Evolutionary conservation across 805 yeast genomes (phyloP).

Genomic region (Yarrowia sp.): DNA sequence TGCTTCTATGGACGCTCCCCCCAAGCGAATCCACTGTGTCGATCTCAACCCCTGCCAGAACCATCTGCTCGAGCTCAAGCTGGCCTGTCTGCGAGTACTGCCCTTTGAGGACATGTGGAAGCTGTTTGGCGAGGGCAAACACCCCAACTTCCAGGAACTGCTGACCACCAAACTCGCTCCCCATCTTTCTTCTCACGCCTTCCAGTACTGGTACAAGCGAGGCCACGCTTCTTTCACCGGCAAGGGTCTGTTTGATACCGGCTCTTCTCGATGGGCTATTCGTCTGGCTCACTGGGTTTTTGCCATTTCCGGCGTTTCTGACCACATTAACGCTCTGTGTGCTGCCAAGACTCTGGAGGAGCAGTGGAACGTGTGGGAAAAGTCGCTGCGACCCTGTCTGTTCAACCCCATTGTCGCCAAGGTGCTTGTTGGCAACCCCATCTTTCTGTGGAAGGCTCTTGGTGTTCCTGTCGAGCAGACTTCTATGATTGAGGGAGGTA

Average conservation of each 20-base stretch:
- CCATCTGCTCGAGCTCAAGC: constrained; percentile 72
- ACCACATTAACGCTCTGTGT: constrained; percentile 55
- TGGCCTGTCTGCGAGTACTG: constrained; percentile 63
- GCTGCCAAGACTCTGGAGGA: constrained; percentile 54
- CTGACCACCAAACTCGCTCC: constrained; percentile 58
- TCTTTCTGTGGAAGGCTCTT: constrained; percentile 83
- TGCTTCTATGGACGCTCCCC: constrained; percentile 68
- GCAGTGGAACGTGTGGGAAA: constrained; percentile 63
- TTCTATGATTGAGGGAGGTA: constrained; percentile 69
- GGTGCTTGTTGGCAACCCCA: constrained; percentile 70
- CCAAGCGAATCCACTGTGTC: constrained; percentile 76
- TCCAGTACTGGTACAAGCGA: constrained; percentile 72
- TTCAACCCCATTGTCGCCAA: constrained; percentile 67
- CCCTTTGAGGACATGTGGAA: constrained; percentile 63
- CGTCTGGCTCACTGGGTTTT: constrained; percentile 63
- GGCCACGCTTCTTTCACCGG: constrained; percentile 63
- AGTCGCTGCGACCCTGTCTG: constrained; percentile 60
- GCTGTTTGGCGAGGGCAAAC: constrained; percentile 71
- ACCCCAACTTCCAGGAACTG: constrained; percentile 50
- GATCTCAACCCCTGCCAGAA: constrained; percentile 82
- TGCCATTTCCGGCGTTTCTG: constrained; percentile 47
- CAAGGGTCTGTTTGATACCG: constrained; percentile 66
- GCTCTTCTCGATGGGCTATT: constrained; percentile 83
- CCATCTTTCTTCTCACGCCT: constrained; percentile 71
- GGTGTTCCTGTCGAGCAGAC: constrained; percentile 91